Base-by-base conservation (phyloP, 768 basidiomycete genomes). In the Rhodotorula toruloides region DNA sequence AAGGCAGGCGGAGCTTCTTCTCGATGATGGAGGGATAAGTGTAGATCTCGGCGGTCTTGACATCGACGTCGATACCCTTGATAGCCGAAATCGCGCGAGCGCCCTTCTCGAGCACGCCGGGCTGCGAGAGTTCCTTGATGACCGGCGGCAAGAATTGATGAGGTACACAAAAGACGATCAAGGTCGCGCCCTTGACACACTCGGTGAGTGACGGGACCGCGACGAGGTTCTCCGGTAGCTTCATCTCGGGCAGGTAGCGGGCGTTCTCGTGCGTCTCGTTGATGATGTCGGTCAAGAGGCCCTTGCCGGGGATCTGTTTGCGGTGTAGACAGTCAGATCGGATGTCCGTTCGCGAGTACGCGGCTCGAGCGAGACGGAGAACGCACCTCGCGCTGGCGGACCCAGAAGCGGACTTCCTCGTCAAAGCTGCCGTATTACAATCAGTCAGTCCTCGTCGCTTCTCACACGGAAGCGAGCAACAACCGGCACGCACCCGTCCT, bases 51-150 rank as follows among this genome's bases (percentile, higher is more conserved):
- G 49, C 52, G 14, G 72, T 76, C 32, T 77, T 61, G 49, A 79
- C 77, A 61, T 79, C 77, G 54, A 81, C 79, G 40, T 80, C 80
- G 78, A 79, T 68, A 43, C 70, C 70, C 76, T 81, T 81, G 76
- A 80, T 79, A 62, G 79, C 71, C 0, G 79, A 77, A 44, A 80
- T 74, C 3, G 78, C 79, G 58, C 79, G 77, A 56, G 76, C 76
- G n/a, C 76, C 76, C 61, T 77, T 73, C 29, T 72, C 56, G 37
- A 80, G 73, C 37, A 80, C 77, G 10, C 79, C 79, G 37, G 70
- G 70, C 43, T 64, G 53, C 49, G 77, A 76, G 31, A 81, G 70
- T 63, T 77, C 74, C 54, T 79, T 73, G 43, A 80, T 67, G 27
- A 75, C 61, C 49, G 58, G 56, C 25, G 64, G 67, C 61, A 68